Base-by-base conservation (phyloP, 2,329 filamentous ascomycete genomes). In the Huntiella abstrusa region DNA sequence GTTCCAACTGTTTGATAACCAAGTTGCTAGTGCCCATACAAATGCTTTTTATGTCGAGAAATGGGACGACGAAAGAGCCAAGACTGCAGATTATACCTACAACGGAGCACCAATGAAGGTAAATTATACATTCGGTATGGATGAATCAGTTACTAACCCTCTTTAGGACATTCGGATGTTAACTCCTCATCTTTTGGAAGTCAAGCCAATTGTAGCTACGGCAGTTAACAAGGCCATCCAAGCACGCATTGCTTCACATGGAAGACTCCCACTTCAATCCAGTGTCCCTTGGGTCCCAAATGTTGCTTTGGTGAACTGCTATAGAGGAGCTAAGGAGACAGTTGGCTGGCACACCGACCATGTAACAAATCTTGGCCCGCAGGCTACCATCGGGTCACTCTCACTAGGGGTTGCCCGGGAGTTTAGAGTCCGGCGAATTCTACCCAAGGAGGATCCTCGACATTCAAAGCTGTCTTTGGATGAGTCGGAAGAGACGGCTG, bases 331-430 rank as follows among this genome's bases (percentile, higher is more conserved):
- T 0, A 68, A 76, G 8, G 76, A 96, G 62, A 84, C 70, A 51
- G 87, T 96, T 1, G 91, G 91, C 32, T 96, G 84, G 62, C 91
- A 98, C 61, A 78, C 82, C 33, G 91, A 98, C 58, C 83, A 94
- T 55, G 68, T 95, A 12, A 95, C 88, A 0, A 96, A 96, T 56
- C 71, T 96, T 1, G 91, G 91, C 0, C 91, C 91, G 0, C 77
- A 82, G 5, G 75, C 88, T 5, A 70, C 93, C 16, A 96, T 96
- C 49, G 91, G 87, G 0, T 92, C 84, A 41, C 64, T 98, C 4
- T 93, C 84, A 34, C 69, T 98, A 0, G 91, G 91, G 1, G 91
- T 96, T 0, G 78, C 85, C n/a, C 73, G 91, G 7, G 86, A 95
- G 59, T 96, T 98, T 55, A 80, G 91, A 4, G 81, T 96, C 0